Evolutionary conservation across 2,329 filamentous ascomycete genomes (phyloP).

Genomic region (Monilinia aucupariae): DNA sequence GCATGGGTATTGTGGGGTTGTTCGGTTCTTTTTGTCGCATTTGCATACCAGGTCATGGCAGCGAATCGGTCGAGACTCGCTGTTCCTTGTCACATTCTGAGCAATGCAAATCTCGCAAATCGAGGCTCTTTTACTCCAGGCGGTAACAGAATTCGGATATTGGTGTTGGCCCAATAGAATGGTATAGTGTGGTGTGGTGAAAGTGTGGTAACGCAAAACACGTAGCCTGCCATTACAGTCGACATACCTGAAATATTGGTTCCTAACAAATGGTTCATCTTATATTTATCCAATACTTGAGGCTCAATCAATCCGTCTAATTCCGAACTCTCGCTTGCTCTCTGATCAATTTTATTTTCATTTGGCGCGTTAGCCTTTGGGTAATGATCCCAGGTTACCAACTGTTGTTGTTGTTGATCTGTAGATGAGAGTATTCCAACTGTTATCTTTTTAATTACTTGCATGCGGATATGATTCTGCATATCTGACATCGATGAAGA

Average conservation of each 20-base stretch:
- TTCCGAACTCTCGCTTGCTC: not conserved
- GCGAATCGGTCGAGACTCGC: not conserved
- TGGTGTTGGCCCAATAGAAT: not conserved
- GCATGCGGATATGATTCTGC: not conserved
- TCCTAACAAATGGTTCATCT: not conserved
- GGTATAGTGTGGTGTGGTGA: not conserved
- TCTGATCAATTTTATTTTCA: not conserved
- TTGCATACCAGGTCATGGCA: not conserved
- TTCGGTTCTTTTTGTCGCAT: not conserved
- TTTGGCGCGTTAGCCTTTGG: slow-evolving; percentile 5
- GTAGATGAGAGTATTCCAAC: not conserved
- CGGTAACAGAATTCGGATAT: not conserved
- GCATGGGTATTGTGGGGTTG: not conserved
- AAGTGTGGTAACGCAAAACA: slow-evolving; percentile 6
- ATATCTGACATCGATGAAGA: not conserved
- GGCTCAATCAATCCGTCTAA: not conserved
- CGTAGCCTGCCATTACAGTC: not conserved
- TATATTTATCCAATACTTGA: slow-evolving; percentile 4
- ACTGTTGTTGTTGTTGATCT: slow-evolving; percentile 2
- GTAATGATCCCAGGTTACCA: not conserved
- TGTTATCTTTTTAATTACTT: not conserved
- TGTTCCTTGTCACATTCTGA: not conserved
- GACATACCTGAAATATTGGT: not conserved
- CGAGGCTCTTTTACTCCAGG: not conserved
- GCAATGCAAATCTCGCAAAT: not conserved